phyloP scores from a whole-genome alignment of 306 rosid species.

The Quillaja saponaria region DNA sequence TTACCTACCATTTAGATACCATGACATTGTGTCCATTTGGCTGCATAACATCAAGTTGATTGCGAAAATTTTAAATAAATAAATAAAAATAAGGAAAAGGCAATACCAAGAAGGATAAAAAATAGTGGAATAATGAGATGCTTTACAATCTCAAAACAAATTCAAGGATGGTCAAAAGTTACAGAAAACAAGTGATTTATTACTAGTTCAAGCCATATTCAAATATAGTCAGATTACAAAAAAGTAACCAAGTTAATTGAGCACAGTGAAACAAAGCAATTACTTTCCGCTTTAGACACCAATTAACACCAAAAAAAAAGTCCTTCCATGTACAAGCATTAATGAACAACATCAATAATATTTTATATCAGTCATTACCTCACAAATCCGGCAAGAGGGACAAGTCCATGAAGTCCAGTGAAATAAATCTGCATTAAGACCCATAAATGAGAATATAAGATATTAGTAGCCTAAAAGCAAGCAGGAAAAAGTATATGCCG shows the following conservation, averaged over 20 bases:
- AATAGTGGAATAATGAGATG: no score
- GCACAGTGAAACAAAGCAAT: background rate
- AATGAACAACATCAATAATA: background rate
- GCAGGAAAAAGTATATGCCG: slow-evolving; percentile 18
- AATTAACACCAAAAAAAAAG: no score
- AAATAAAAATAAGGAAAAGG: no score
- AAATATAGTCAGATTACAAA: background rate
- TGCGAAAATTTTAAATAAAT: no score
- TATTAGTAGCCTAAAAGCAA: background rate
- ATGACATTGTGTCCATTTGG: no score
- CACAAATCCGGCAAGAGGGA: slow-evolving; percentile 61
- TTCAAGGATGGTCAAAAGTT: no score
- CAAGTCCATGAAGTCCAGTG: slow-evolving; percentile 74
- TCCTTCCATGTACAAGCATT: no score
- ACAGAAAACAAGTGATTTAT: no score
- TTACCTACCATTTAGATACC: no score
- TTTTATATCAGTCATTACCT: slow-evolving; percentile 41
- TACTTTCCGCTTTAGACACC: background rate
- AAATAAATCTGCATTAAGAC: slow-evolving; percentile 49
- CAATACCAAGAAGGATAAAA: no score
- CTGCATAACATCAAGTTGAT: no score
- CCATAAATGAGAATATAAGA: slow-evolving; percentile 5
- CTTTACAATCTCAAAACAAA: no score
- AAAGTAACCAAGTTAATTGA: background rate
- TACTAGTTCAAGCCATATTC: background rate